A percentile compares a stretch with the other conserved stretches of the same genome.
Conservation (phyloP, 805 yeast species). For the Danielozyma ontarioensis region DNA sequence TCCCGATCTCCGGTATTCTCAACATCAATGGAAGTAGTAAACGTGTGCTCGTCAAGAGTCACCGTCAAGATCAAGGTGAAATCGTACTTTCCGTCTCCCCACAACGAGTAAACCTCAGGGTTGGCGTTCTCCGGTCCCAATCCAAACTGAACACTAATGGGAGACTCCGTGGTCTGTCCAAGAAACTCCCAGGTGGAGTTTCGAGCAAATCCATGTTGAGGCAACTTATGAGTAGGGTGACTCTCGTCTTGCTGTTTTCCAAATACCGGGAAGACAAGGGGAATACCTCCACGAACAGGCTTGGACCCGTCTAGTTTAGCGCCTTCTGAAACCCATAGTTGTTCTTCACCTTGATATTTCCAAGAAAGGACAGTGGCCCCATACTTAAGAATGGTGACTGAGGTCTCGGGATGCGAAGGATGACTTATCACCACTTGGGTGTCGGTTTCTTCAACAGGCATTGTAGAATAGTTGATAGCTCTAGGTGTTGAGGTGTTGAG, state of each 20-base stretch:
- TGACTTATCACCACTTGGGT: slow-evolving; percentile 57
- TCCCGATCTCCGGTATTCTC: slow-evolving; percentile 59
- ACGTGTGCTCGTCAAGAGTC: slow-evolving; percentile 43
- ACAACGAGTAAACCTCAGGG: slow-evolving; percentile 49
- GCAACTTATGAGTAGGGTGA: slow-evolving; percentile 60
- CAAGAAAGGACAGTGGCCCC: slow-evolving; percentile 91
- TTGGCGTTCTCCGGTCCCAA: slow-evolving; percentile 81
- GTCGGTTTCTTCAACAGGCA: slow-evolving; percentile 67
- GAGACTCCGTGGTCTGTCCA: slow-evolving; percentile 69
- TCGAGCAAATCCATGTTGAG: slow-evolving; percentile 97
- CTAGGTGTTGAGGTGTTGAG: too few species aligned
- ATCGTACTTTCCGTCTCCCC: slow-evolving; percentile 54
- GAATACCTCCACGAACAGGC: slow-evolving; percentile 97
- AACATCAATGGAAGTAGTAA: slow-evolving; percentile 71
- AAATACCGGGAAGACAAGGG: slow-evolving; percentile 90
- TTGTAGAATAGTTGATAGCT: slow-evolving; percentile 18
- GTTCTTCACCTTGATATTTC: slow-evolving; percentile 65
- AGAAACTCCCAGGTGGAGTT: slow-evolving; percentile 88
- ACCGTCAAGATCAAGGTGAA: slow-evolving; percentile 44
- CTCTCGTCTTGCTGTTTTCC: slow-evolving; percentile 58
- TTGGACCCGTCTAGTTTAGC: slow-evolving; percentile 88
- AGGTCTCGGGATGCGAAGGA: slow-evolving; percentile 46
- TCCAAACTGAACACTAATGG: slow-evolving; percentile 79
- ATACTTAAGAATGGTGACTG: slow-evolving; percentile 66
- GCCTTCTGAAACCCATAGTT: slow-evolving; percentile 72